These are phyloP conservation scores for Malus orientalis DNA, from an alignment of 306 rosid species.

Conservation along the genomic window DNA sequence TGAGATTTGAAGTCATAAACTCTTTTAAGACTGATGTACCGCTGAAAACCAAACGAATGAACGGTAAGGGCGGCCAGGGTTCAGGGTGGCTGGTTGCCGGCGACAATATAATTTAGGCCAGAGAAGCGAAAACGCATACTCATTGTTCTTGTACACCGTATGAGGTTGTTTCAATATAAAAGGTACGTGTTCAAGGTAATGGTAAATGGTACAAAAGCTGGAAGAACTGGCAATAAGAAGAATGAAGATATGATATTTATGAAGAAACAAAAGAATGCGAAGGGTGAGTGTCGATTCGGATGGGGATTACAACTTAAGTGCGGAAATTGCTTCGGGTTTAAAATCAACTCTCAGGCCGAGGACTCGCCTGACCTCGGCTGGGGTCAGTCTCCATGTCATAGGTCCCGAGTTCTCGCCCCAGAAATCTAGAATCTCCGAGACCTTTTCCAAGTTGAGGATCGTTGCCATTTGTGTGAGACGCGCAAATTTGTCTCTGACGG, in stretches of 20 bases:
- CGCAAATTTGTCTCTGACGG: conserved; percentile 92
- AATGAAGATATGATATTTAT: conserved; percentile 10
- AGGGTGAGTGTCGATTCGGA: not conserved
- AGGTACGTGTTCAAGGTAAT: not conserved
- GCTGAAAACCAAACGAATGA: too few species aligned
- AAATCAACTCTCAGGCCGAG: conserved; percentile 86
- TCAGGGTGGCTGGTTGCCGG: too few species aligned
- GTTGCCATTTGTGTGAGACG: conserved; percentile 97
- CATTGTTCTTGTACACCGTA: not conserved
- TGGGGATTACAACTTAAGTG: conserved; percentile 59
- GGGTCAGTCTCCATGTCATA: conserved; percentile 96
- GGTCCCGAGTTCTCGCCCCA: conserved; percentile 99
- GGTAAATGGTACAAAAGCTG: conserved; percentile 7
- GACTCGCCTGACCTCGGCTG: conserved; percentile 97
- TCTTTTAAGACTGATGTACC: too few species aligned
- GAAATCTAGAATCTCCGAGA: conserved; percentile 90
- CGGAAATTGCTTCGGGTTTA: conserved; percentile 85
- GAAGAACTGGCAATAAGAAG: not conserved
- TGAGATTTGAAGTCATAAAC: too few species aligned
- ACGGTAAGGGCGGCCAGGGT: too few species aligned
- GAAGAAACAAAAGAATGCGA: conserved; percentile 26
- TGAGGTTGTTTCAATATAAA: not conserved
- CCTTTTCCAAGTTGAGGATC: conserved; percentile 88
- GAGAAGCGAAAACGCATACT: not conserved
- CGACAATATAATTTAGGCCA: too few species aligned